Evolutionary conservation across 306 rosid species (phyloP), one percentile per base, ranked within the genome.

Genomic region (Purshia tridentata): DNA sequence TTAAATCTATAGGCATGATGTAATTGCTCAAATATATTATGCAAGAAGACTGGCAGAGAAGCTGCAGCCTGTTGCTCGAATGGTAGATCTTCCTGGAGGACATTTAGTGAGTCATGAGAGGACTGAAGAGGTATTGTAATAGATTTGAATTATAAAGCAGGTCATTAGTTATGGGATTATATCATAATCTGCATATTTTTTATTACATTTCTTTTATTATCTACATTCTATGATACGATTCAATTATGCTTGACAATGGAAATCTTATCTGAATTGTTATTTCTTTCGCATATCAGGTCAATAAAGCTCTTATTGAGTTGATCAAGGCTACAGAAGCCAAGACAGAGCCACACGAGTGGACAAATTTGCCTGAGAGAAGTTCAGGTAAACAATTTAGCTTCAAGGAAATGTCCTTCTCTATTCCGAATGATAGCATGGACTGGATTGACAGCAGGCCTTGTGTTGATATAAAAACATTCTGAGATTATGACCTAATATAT

Each of bases 41-140:
- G 99, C 93, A 42, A 83, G 84, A 82, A 88, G 85, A 86, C 86
- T 95, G 83, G 93, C 97, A 6, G 84, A 87, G 80, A 95, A 86
- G 79, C 80, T 95, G 67, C 77, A 91, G 45, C 97, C 99, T 56
- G 82, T 83, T 75, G 98, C 98, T 52, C 84, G 97, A 85, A 87
- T 95, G 97, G 89, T 91, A 49, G 96, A 91, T 65, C 97, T 95
- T 72, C 97, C 77, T 39, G 99, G 99, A 76, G 99, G 96, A 69
- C 99, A 95, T 84, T 81, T 95, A 70, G 99, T 95, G 76, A 90
- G 99, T 73, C 97, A 90, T 5, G 99, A 95, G 81, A 90, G 90
- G 80, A 76, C 88, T 0, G 93, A 88, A 80, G 99, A 91, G 99
- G 97, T 90, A 80, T 52, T 5, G 9, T 77, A 19, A 9, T 7